Evolutionary conservation across 169 alveolate species (phyloP).

Genomic region (Cryptosporidium viatorum): DNA sequence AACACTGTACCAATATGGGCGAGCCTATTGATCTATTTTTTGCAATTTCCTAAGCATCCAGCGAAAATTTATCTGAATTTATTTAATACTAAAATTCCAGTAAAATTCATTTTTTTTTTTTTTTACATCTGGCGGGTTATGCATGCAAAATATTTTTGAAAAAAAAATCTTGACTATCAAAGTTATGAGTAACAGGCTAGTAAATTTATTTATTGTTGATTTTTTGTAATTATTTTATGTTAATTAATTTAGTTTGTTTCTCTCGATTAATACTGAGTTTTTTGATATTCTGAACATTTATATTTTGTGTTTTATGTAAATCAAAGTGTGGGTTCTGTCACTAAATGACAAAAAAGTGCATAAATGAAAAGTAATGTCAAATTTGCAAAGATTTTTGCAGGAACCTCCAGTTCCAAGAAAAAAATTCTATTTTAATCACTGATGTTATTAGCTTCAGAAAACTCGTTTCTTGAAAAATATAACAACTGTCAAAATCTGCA

Average conservation of each 20-base stretch:
- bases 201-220: not conserved
- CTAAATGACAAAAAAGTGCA: conserved; percentile 13
- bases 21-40: conserved; percentile 67
- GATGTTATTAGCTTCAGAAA: conserved; percentile 9
- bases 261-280: not conserved
- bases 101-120: conserved; percentile 4
- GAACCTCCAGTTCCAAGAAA: not conserved
- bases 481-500: not conserved
- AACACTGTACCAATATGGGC: conserved; percentile 14
- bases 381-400: not conserved
- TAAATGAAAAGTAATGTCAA: conserved; percentile 29
- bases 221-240: not conserved
- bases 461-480: not conserved
- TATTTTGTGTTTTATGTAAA: not conserved
- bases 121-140: conserved; percentile 6
- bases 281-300: not conserved
- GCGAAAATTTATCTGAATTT: not conserved
- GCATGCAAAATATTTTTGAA: not conserved
- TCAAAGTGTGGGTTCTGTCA: conserved; percentile 56
- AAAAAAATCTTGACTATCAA: not conserved
- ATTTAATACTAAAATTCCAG: not conserved
- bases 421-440: not conserved
- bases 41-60: conserved; percentile 13
- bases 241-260: not conserved
- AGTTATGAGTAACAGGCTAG: not conserved